Base-by-base conservation (phyloP, 345 rosid species). In the Corymbia maculata region DNA sequence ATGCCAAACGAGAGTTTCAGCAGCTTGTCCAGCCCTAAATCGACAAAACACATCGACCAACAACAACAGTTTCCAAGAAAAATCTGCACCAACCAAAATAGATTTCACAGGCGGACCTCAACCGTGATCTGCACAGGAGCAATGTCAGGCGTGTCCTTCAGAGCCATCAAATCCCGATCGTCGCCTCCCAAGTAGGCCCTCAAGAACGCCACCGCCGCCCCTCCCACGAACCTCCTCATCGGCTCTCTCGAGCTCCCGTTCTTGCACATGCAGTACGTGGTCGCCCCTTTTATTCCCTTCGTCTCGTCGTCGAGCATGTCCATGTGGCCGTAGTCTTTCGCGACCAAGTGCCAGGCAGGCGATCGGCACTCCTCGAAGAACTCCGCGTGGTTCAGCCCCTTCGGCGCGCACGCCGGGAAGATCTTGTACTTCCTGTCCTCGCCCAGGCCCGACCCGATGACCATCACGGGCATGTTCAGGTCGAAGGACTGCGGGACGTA, bases 251-350 rank as follows among this genome's bases (percentile, higher is more conserved):
- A 85, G 89, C 93, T 66, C 42, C 79, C 98, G 92, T 95, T 96
- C 93, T 92, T 91, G 91, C 99, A 96, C 93, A 96, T 90, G 90
- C 94, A 95, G 87, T 95, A 92, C 2, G 95, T 91, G 30, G 92
- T 44, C 88, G 89, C 92, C 86, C 99, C 99, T 90, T 94, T 92
- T 44, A 96, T 30, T 88, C 97, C 98, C 64, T 88, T 90, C 15
- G 98, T 95, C 28, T 93, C 99, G 90, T 96, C 97, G 88, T 97
- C 98, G 59, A 96, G 90, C 97, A 95, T 94, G 89, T 95, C 99
- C 24, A 95, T 85, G 88, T 96, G 99, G 8, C 98, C 99, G 26
- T 93, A 95, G 52, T 93, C 95, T 90, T 94, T 93, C 26, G 15
- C 30, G 14, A 26, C 68, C 11, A 59, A 59, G 68, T 59, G 14